These are phyloP conservation scores for Vaccinium corymbosum DNA, from an alignment of 148 eudicot genomes.

Conservation along the genomic window DNA sequence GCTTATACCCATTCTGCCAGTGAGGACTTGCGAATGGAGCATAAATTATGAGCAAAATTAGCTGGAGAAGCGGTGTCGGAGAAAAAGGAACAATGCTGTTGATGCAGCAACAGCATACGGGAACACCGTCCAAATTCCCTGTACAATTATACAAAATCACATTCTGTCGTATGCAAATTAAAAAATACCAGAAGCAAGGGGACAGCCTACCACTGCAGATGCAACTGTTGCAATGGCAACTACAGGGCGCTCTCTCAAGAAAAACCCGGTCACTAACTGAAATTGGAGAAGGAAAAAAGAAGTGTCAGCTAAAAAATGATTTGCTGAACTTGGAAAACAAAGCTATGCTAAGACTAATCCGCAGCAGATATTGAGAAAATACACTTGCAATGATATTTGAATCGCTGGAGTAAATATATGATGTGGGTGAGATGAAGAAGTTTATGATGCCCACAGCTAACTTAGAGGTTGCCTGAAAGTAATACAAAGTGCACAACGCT, in stretches of 20 bases:
- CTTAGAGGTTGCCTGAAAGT: background rate
- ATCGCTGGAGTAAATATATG: background rate
- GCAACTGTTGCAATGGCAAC: conserved; percentile 94
- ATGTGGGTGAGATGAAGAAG: background rate
- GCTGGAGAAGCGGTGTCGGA: conserved; percentile 47
- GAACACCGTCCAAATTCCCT: conserved; percentile 80
- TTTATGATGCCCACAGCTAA: background rate
- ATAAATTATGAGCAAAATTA: conserved; percentile 11
- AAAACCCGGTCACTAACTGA: conserved; percentile 75
- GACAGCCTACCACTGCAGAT: conserved; percentile 56
- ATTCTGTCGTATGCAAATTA: background rate
- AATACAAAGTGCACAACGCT: background rate
- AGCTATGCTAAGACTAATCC: background rate
- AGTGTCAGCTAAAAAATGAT: background rate
- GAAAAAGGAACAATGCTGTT: conserved; percentile 63
- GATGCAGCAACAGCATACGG: conserved; percentile 67
- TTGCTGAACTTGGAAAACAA: background rate
- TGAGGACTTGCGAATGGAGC: background rate
- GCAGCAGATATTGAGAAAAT: background rate
- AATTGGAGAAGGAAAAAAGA: background rate
- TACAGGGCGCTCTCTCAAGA: conserved; percentile 76
- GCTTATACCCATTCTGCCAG: background rate
- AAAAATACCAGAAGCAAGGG: background rate
- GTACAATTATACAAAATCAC: conserved; percentile 17
- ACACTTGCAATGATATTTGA: background rate